Evolutionary conservation across 148 eudicot genomes (phyloP), one percentile per base, ranked within the genome.

Genomic region (Fagopyrum homotropicum): DNA sequence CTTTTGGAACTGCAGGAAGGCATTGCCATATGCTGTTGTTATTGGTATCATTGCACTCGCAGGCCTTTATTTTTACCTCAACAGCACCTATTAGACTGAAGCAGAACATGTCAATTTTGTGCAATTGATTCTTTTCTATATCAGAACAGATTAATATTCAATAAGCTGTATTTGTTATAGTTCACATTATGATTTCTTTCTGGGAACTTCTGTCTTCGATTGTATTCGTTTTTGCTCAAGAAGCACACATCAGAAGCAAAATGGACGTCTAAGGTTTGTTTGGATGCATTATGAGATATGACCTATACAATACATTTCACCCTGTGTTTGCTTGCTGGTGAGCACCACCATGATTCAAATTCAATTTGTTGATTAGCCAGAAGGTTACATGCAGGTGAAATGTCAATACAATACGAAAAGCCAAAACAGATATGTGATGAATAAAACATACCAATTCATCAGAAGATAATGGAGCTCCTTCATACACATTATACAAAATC

Each of bases 51-150:
- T 85, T 56, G 86, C 88, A 14, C 88, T 95, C 5, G 87, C 79
- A 69, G 98, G 78, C 14, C 66, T 95, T n/a, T 95, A 89, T 85
- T 84, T 87, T 78, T 95, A 95, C 78, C 74, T 92, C 76, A 95
- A 91, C 83, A 83, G 60, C 82, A 77, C 81, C 73, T 84, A 10
- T 49, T 72, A 66, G 47, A 14, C 6, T 66, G 71, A 43, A 66
- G 71, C 7, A 40, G 14, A 14, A 35, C 29, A 17, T 60, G 22
- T 59, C 40, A 60, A 9, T 60, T 60, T 60, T 60, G 66, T 60
- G 66, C 43, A 35, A 2, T 22, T 60, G 45, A 22, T 59, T 61
- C 15, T 9, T 61, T 61, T 61, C 26, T 22, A 1, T 10, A 63
- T 63, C 44, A 29, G 69, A 9, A 29, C 69, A 63, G 45, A 63